Evolutionary conservation across 1,284 basidiomycete species (phyloP).

Genomic region (Tilletia walkeri): DNA sequence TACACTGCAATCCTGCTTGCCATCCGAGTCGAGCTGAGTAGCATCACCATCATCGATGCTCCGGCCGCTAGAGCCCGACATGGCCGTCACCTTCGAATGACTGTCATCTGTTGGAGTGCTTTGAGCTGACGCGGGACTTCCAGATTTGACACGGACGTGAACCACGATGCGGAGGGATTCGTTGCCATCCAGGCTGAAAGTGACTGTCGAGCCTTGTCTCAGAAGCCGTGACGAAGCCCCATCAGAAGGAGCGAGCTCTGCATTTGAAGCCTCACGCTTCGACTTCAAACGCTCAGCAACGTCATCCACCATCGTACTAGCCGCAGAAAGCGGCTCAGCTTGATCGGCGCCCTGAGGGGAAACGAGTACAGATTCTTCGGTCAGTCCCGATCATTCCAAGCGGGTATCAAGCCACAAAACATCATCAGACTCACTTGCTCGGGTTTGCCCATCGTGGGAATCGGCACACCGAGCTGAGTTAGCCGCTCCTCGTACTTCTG

Average conservation of each 20-base stretch:
- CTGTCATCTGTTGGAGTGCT: slow-evolving; percentile 21
- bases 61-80: neutral
- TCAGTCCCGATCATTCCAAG: neutral
- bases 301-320: neutral
- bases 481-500: slow-evolving; percentile 60
- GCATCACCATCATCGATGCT: neutral
- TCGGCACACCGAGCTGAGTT: slow-evolving; percentile 56
- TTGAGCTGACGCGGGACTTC: slow-evolving; percentile 27
- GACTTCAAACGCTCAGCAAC: neutral
- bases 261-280: neutral
- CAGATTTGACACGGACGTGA: slow-evolving; percentile 37
- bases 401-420: neutral
- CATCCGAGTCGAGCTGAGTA: slow-evolving; percentile 28
- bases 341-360: neutral
- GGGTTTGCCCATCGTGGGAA: neutral
- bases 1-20: neutral
- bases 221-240: slow-evolving; percentile 26
- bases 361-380: neutral
- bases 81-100: neutral
- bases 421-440: neutral
- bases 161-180: slow-evolving; percentile 45
- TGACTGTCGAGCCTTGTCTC: slow-evolving; percentile 42
- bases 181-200: slow-evolving; percentile 40
- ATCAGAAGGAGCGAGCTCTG: neutral
- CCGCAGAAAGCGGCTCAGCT: neutral